Evolutionary conservation across 495 filamentous ascomycete species (phyloP), one percentile per base, ranked within the genome.

Genomic region (Hyaloscypha hepaticicola): DNA sequence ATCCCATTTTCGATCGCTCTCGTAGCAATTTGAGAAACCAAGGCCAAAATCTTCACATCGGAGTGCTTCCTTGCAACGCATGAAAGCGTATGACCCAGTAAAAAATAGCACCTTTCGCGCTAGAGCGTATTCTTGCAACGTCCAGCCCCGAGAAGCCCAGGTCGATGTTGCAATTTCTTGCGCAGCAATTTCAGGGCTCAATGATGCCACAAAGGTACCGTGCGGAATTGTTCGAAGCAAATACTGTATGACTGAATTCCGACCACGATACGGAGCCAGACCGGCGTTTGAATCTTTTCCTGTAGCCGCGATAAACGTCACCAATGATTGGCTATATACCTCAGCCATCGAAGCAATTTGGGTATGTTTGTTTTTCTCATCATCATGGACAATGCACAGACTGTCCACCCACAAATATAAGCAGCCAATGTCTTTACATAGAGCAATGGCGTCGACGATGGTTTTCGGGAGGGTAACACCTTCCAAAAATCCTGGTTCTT

Each of bases 341-440:
- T 26, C 22, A 29, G 31, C 57, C 57, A 60, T 60, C n/a, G 31
- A 49, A 24, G 8, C 9, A 24, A 60, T 60, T 26, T 60, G 57
- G 33, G 14, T 22, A 14, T 41, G 22, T 26, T 60, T 60, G 57
- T 60, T 27, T 14, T 68, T 65, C 28, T 38, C 29, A 25, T 59
- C 58, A 55, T 73, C 70, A 62, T 75, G 69, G 19, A 70, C 49
- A 53, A 75, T 73, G 72, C 73, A 73, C 25, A 75, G 55, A 21
- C 64, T 68, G 49, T 75, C 73, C 14, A 73, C 70, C 73, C 73
- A 75, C 19, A 75, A 60, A 50, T 69, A 75, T 8, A n/a, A 45
- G 31, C 69, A 34, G 22, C 65, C 65, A 3, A 72, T 49, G 19
- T 61, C 55, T 26, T 25, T 53, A 34, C 61, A 65, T 14, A 67